A percentile compares a stretch with the other conserved stretches of the same genome.
Conservation (phyloP, 495 filamentous ascomycete species). For the Penicillium paxilli region DNA sequence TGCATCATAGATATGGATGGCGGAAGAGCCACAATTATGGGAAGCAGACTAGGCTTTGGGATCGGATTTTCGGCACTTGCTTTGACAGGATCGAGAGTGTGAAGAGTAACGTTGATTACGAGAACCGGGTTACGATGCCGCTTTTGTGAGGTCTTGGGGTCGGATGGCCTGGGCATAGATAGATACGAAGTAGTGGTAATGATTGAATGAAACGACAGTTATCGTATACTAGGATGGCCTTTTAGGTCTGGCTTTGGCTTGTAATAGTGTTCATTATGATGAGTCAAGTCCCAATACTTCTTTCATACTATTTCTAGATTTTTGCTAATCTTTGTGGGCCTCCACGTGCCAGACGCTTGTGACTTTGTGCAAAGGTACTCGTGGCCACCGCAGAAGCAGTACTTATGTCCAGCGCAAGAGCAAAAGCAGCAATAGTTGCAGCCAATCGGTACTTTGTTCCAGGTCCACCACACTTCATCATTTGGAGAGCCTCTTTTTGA, state of each 20-base stretch:
- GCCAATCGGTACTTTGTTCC: constrained; percentile 12
- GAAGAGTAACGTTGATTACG: constrained; percentile 27
- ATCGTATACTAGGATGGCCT: no score
- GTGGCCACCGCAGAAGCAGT: constrained; percentile 9
- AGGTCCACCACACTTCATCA: constrained; percentile 9
- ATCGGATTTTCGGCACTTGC: constrained; percentile 29
- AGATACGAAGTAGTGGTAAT: no score
- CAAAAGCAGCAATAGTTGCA: constrained; percentile 13
- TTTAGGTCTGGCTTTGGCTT: no score
- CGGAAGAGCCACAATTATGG: constrained; percentile 32
- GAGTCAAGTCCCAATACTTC: no score
- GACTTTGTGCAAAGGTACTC: constrained; percentile 13
- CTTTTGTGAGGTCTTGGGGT: constrained; percentile 11
- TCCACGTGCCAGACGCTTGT: constrained; percentile 9
- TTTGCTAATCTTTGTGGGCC: no score
- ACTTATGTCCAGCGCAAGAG: constrained; percentile 14
- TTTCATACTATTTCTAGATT: no score
- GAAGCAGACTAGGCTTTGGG: constrained; percentile 32
- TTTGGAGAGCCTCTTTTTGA: constrained; percentile 13
- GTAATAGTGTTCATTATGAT: no score
- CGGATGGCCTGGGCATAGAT: not conserved
- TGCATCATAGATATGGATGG: constrained; percentile 34
- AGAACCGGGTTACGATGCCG: constrained; percentile 25
- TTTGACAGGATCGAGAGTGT: constrained; percentile 26
- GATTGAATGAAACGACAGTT: no score